Evolutionary conservation across 75 land plant species (phyloP), one percentile per base, ranked within the genome.

Genomic region (Sequoia sempervirens): DNA sequence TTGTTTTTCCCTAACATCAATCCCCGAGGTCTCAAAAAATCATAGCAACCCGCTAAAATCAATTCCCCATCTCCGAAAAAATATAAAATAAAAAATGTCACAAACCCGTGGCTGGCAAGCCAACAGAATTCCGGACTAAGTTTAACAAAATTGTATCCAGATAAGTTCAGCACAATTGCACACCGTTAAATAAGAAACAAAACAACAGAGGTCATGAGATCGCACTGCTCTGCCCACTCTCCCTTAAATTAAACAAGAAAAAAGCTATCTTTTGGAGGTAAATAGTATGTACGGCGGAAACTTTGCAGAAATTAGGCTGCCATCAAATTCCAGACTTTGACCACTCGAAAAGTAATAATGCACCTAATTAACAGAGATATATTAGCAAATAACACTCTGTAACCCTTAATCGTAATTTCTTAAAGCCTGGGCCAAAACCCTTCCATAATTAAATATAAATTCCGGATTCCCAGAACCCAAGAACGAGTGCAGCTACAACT

Each of bases 1-100:
- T 94, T 58, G 38, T 87, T 66, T 75, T 30, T 53, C 38, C 58
- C 41, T 30, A 17, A 7, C 82, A 81, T 78, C 28, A 78, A 78
- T 38, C 46, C 36, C 73, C 37, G 13, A 2, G 73, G 15, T 32
- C 73, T 11, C 37, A 61, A 61, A 61, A 61, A 26, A 4, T 23
- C n/a, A 61, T 26, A 23, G 8, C 9, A 61, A 5, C 66, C 66
- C 0, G n/a, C 66, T 23, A 61, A 61, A 61, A 61, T 26, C 66
- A 26, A 61, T 61, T 61, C 66, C 23, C 26, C 1, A 1, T 23
- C n/a, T 61, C 66, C 66, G 7, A 23, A 61, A 3, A 28, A 70
- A 70, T 32, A 32, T 32, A 32, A 6, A 32, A 32, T 70, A 10
- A 70, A 70, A 69, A 70, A 70, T 13, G 73, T 70, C 15, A 32